These are phyloP conservation scores for Russula earlei DNA, from an alignment of 768 basidiomycete species.

Conservation along the genomic window DNA sequence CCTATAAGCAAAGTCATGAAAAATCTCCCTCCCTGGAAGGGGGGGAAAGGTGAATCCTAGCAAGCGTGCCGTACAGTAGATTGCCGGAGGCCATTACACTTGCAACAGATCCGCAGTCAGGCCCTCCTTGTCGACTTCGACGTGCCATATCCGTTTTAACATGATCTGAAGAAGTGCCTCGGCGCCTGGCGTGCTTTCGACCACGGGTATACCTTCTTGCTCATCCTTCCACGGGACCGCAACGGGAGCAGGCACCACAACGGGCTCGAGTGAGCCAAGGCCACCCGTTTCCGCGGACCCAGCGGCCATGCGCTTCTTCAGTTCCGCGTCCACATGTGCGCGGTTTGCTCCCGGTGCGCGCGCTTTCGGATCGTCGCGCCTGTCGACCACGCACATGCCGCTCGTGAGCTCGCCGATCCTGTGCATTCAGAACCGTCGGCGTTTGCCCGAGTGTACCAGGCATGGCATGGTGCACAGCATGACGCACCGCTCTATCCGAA, in stretches of 20 bases:
- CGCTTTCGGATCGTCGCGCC: conserved; percentile 54
- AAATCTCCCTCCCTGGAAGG: not conserved
- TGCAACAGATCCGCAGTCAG: not conserved
- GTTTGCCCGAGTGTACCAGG: not conserved
- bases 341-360: conserved; percentile 61
- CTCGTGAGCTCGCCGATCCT: conserved; percentile 73
- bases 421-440: not conserved
- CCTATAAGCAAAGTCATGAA: too few species aligned
- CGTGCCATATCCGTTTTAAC: conserved; percentile 48
- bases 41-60: not conserved
- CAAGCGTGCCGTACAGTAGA: not conserved
- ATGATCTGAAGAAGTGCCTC: conserved; percentile 39
- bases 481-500: conserved; percentile 17
- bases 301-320: conserved; percentile 30
- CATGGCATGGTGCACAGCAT: not conserved
- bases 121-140: conserved; percentile 9
- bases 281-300: conserved; percentile 21
- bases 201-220: conserved; percentile 26
- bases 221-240: conserved; percentile 26
- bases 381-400: conserved; percentile 82
- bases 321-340: conserved; percentile 46
- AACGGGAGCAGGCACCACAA: conserved; percentile 44
- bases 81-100: not conserved
- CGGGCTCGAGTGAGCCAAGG: conserved; percentile 35
- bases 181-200: conserved; percentile 60